A percentile compares a stretch with the other conserved stretches of the same genome.
phyloP scores from a whole-genome alignment of 75 land plant species.

The Picea sitchensis region DNA sequence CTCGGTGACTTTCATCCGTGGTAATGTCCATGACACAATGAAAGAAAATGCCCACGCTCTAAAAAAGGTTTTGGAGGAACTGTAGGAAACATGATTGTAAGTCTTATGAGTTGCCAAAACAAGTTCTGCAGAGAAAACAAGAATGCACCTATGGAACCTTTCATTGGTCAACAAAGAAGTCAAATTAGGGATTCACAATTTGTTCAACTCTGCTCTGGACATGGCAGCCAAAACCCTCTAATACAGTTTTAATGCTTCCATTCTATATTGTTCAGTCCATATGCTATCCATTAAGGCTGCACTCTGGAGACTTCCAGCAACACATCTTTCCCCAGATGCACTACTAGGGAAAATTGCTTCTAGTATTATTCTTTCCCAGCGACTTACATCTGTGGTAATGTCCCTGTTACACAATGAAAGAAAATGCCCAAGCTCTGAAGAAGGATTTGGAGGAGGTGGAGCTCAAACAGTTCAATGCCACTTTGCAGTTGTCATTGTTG shows the following conservation, averaged over 20 bases:
- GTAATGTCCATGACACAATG: too few relatives aligned
- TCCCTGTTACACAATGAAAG: constrained; percentile 71
- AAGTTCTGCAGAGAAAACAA: too few relatives aligned
- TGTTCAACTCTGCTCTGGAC: constrained; percentile 48
- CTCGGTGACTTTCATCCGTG: too few relatives aligned
- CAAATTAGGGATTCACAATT: too few relatives aligned
- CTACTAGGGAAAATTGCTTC: constrained; percentile 70
- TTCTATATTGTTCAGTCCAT: constrained; percentile 85
- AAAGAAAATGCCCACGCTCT: too few relatives aligned
- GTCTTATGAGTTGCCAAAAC: too few relatives aligned
- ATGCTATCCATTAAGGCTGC: constrained; percentile 59
- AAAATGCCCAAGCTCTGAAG: constrained; percentile 56
- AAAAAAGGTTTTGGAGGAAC: too few relatives aligned
- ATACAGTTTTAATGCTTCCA: constrained; percentile 38
- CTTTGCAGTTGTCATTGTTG: too few relatives aligned
- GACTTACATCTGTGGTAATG: constrained; percentile 55
- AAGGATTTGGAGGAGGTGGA: constrained; percentile 74
- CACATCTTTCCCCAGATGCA: constrained; percentile 37
- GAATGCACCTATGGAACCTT: too few relatives aligned
- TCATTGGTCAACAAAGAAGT: too few relatives aligned
- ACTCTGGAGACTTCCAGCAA: constrained; percentile 33
- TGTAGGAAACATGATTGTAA: too few relatives aligned
- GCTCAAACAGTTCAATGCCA: constrained; percentile 49
- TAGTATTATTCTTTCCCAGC: constrained; percentile 70
- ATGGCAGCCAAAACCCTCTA: constrained; percentile 22